phyloP scores from a whole-genome alignment of 2,329 filamentous ascomycete species.

The Aspergillus udagawae region DNA sequence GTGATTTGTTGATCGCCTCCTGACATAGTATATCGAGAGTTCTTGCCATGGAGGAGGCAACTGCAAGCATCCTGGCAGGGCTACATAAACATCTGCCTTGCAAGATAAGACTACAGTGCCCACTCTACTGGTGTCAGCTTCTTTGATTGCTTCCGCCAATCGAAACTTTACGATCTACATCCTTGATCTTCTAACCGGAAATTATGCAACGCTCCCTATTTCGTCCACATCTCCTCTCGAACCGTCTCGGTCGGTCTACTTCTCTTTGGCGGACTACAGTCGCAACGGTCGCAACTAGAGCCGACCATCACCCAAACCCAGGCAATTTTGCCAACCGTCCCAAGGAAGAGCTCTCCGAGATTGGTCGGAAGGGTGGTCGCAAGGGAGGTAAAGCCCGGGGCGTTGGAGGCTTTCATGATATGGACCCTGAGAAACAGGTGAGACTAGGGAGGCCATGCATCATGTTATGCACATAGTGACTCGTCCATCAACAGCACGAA shows the following conservation, averaged over 20 bases:
- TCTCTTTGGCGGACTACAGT: background rate
- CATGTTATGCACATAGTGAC: background rate
- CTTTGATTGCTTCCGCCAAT: background rate
- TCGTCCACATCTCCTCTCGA: background rate
- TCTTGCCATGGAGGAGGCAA: background rate
- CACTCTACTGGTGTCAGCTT: background rate
- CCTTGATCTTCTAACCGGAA: background rate
- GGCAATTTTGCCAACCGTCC: constrained; percentile 35
- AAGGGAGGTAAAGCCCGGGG: constrained; percentile 26
- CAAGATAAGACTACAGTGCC: background rate
- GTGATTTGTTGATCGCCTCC: background rate
- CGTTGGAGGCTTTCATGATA: constrained; percentile 24
- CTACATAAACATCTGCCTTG: background rate
- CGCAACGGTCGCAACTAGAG: constrained; percentile 12
- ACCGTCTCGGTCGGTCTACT: background rate
- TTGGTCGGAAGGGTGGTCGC: constrained; percentile 22
- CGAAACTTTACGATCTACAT: background rate
- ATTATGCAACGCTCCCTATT: background rate
- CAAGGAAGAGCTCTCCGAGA: constrained; percentile 20
- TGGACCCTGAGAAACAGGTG: constrained; percentile 29
- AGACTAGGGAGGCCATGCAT: background rate
- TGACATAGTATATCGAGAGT: background rate
- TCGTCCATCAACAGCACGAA: constrained; percentile 12
- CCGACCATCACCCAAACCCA: constrained; percentile 22
- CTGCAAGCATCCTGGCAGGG: background rate